Base-by-base conservation (phyloP, 2,329 filamentous ascomycete genomes). In the Onygena corvina region DNA sequence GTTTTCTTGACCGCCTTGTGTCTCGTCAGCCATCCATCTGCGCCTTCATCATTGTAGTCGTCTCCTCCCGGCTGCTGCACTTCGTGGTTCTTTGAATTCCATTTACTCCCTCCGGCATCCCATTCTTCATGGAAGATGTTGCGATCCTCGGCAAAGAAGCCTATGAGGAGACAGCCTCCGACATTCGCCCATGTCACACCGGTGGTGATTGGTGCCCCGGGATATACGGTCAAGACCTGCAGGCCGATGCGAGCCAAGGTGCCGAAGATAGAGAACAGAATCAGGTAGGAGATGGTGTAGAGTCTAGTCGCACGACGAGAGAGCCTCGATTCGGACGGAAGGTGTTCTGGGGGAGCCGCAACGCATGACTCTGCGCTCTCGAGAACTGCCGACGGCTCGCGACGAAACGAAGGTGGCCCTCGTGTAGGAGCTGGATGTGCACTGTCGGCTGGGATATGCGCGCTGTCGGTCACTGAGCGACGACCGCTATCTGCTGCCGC, bases 161-260 rank as follows among this genome's bases (percentile, higher is more conserved):
- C 90, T 78, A 96, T 84, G 51, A 94, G 57, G 0, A 93, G 61
- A 49, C 84, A 84, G 1, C 90, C 90, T 1, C 73, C 79, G 42
- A 94, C 82, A 60, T 96, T 95, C 52, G 88, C 82, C 90, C 90
- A 96, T 18, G 94, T 67, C 1, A 84, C 81, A 46, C 79, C 76
- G 49, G 86, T 89, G 3, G 79, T 71, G 18, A 92, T 71, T 0
- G 88, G 87, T 0, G 84, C 79, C 18, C 82, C 83, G 1, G 84
- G 80, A 62, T 94, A 95, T 50, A 75, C 78, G 0, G 87, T 92
- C 47, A 95, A 68, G 42, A 83, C 81, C 60, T 88, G 79, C 5
- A 94, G 68, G 3, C 88, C 89, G 0, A 95, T 70, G 8, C 90
- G 79, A 0, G 87, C 85, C 21, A 95, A 75, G 0, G 88, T 92